Evolutionary conservation across 495 filamentous ascomycete genomes (phyloP), one percentile per base, ranked within the genome.

Genomic region (Hyphodiscus hymeniophilus): DNA sequence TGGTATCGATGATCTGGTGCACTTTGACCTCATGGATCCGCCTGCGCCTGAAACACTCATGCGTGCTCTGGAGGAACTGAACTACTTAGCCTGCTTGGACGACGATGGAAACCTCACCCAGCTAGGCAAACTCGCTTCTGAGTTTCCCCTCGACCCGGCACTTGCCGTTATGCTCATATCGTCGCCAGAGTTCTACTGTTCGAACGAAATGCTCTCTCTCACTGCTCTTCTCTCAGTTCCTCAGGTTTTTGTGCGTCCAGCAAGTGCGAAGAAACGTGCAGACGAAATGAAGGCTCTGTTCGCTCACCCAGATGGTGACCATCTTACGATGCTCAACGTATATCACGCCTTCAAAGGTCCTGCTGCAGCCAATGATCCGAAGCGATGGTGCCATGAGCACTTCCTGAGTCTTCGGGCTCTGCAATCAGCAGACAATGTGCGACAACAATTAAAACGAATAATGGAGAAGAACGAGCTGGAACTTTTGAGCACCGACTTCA

Each of bases 11-110:
- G 94, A 99, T 61, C 72, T 99, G 42, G 94, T 99, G 3, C 94
- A 99, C 63, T 98, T 98, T 61, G 94, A 97, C 61, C 71, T 96
- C 42, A 98, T 98, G 92, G 94, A 99, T 54, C 94, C 94, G 3
- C 94, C 94, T 3, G 92, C 94, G 1, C 94, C 94, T 0, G 94
- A 99, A 70, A 99, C 94, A 20, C 77, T 99, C 61, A 99, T 99
- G 92, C 84, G 94, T 57, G 94, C 94, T 15, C 69, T 99, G 12
- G 94, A 99, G 64, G 94, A 99, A 66, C 80, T 99, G 15, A 97
- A 99, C 63, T 99, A 94, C 63, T 73, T 99, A 0, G 87, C 90
- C 16, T 99, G 94, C 67, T 75, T 99, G 2, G 90, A 99, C 56
- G 94, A 97, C 59, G 92, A 97, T 34, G 94, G 92, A 42, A 82